Evolutionary conservation across 768 basidiomycete genomes (phyloP), one percentile per base, ranked within the genome.

Genomic region (Leccinum rimulosum): DNA sequence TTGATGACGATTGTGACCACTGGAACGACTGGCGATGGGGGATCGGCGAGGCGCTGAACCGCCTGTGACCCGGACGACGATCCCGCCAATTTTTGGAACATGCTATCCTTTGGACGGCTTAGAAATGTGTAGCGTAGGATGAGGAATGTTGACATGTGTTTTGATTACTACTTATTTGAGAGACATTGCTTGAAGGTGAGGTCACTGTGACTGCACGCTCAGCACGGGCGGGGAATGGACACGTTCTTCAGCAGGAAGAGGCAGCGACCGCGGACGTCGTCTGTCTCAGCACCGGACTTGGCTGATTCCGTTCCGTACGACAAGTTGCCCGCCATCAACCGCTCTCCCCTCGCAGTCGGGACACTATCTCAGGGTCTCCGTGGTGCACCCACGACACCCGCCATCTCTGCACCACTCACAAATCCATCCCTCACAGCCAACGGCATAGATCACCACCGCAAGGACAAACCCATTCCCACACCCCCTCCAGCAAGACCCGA

Each of bases 351-450:
- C 40, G 73, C 87, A 40, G 83, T 84, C 52, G 76, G 73, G 25
- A 83, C 83, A 8, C 72, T 82, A 53, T 82, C 78, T 35, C 85
- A 87, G 67, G 83, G 80, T 47, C 71, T 84, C 36, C 78, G 80
- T 69, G 82, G 80, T 54, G 62, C 40, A 50, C 52, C 59, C 1
- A 36, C 55, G 10, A 65, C 64, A 17, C 61, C 74, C 22, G 71
- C 63, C 52, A 93, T 93, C 63, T 92, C 89, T 31, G 91, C 91
- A 5, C 91, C 91, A 8, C 87, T 88, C 66, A 91, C 91, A 27
- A 93, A 93, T 66, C 91, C 91, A 6, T 84, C 85, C 12, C 83
- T 93, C 57, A 90, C 89, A 2, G 60, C 81, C 48, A 78, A 83
- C 64, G 91, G 91, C 40, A 85, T 87, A 10, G 88, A 90, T 61